phyloP scores from a whole-genome alignment of 164 flowering plant species.

The Hamamelis virginiana region DNA sequence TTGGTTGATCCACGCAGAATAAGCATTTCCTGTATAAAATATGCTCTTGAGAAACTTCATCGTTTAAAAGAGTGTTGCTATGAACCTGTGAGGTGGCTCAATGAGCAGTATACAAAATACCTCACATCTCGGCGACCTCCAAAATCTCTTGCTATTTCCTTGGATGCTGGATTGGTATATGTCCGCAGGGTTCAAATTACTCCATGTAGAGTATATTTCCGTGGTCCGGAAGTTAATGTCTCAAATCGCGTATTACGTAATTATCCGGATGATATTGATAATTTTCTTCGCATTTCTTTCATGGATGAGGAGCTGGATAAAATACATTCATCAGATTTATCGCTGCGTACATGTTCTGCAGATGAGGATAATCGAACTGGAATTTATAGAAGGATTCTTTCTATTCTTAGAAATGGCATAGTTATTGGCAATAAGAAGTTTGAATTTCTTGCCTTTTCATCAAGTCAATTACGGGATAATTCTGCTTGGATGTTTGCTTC shows the following conservation, averaged over 20 bases:
- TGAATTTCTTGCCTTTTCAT: conserved; percentile 90
- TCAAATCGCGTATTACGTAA: conserved; percentile 76
- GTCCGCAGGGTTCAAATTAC: conserved; percentile 76
- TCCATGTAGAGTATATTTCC: conserved; percentile 70
- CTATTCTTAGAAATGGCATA: conserved; percentile 59
- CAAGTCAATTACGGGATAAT: conserved; percentile 80
- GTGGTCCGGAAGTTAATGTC: conserved; percentile 75
- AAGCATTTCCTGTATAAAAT: conserved; percentile 38
- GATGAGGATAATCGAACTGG: conserved; percentile 33
- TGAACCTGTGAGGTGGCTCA: conserved; percentile 73
- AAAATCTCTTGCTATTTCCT: conserved; percentile 37
- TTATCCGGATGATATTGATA: conserved; percentile 46
- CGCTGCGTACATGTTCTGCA: conserved; percentile 32
- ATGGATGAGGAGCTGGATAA: conserved; percentile 75
- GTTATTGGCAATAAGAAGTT: conserved; percentile 76
- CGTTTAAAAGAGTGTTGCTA: conserved; percentile 70
- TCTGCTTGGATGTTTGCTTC: conserved; percentile 96
- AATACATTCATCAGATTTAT: conserved; percentile 55
- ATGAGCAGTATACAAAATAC: conserved; percentile 46
- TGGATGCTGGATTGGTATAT: conserved; percentile 70
- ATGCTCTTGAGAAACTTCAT: conserved; percentile 64
- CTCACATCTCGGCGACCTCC: conserved; percentile 15
- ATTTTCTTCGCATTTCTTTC: conserved; percentile 79
- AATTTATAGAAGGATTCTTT: conserved; percentile 58
- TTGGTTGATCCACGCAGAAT: conserved; percentile 52